Base-by-base conservation (phyloP, 495 filamentous ascomycete species). In the Articulospora tetracladia region DNA sequence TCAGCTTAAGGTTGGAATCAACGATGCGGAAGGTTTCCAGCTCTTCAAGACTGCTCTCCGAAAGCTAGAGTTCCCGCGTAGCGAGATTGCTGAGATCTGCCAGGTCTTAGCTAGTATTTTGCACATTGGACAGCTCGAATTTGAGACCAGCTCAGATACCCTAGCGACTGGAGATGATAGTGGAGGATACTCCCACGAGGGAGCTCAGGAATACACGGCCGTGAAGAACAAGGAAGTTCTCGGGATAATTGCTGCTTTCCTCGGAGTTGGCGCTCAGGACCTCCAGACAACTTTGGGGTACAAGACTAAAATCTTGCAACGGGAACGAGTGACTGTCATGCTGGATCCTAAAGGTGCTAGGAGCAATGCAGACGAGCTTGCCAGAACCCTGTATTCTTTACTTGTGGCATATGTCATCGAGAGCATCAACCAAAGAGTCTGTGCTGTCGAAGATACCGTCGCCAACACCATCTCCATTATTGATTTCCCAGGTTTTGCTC, bases 301-400 rank as follows among this genome's bases (percentile, higher is more conserved):
- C 78, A 93, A 93, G 73, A 96, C 91, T 19, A 96, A 94, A 78
- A 97, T 93, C 34, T 86, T 98, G 54, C 87, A 93, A 66, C 87
- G 91, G 32, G 94, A 98, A 77, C 85, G 94, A 36, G 94, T 98
- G 25, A 98, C 94, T 0, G 89, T 98, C 26, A 94, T 98, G 93
- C 79, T 98, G 6, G 94, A 98, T 70, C 92, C 93, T 3, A 85
- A 82, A 44, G 94, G 94, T 36, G 94, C 94, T 19, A 84, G 93
- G 22, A 86, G 82, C 27, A 96, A 96, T 69, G 94, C 94, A 13
- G 93, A 98, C 70, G 93, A 96, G 69, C 80, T 98, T 41, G 93
- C 94, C 1, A 82, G 93, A 55, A 97, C 92, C 0, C 79, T 98
- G 2, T 98, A 98, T 72, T 93, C 93, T n/a, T 87, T 98, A 4